Evolutionary conservation across 371 early-diverging fungal genomes (phyloP).

Genomic region (Mucor lusitanicus): DNA sequence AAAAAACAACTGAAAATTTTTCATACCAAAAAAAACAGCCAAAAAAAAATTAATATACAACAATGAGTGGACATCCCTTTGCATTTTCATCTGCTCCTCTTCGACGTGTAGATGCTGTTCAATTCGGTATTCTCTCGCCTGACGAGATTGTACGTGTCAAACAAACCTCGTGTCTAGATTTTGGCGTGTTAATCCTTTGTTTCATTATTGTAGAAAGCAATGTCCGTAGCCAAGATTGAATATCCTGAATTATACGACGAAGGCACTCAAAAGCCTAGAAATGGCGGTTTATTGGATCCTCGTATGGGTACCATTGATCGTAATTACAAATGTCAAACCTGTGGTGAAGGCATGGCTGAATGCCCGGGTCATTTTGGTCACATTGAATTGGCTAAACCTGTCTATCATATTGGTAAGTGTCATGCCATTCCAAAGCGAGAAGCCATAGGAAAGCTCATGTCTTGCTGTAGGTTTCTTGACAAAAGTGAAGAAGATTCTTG

Average conservation of each 20-base stretch:
- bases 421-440: too few relatives aligned
- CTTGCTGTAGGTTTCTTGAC: constrained; percentile 64
- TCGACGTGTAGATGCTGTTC: constrained; percentile 87
- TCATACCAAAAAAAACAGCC: neutral
- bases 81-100: constrained; percentile 90
- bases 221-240: constrained; percentile 96
- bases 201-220: constrained; percentile 75
- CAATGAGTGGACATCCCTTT: constrained; percentile 64
- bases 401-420: constrained; percentile 85
- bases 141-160: constrained; percentile 87
- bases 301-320: constrained; percentile 99
- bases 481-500: constrained; percentile 97
- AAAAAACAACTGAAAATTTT: neutral
- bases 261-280: constrained; percentile 83
- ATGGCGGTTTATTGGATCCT: constrained; percentile 94
- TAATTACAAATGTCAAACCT: constrained; percentile 97
- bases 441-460: neutral
- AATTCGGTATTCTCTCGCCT: constrained; percentile 96
- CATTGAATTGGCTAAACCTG: constrained; percentile 98
- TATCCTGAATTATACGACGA: constrained; percentile 96
- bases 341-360: constrained; percentile 94
- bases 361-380: constrained; percentile 99
- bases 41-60: neutral
- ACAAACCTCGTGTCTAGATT: neutral
- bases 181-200: constrained; percentile 11